phyloP scores from a whole-genome alignment of 2,329 filamentous ascomycete genomes.

The Aspergillus candidus region DNA sequence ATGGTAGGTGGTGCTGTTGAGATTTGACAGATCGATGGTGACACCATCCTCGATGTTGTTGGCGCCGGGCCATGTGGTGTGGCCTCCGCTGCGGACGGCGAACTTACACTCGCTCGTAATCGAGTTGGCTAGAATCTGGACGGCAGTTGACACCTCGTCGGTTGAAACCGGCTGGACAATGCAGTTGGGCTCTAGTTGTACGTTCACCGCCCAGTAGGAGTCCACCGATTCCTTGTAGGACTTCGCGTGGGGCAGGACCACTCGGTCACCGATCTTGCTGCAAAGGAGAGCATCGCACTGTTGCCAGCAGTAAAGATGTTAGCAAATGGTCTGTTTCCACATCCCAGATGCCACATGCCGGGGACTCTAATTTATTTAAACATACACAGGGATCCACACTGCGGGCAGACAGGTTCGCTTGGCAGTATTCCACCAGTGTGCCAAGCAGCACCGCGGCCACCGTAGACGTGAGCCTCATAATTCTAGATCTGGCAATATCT shows the following conservation, averaged over 20 bases:
- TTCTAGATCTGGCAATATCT: too few species aligned
- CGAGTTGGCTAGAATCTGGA: conserved; percentile 11
- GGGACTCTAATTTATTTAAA: too few species aligned
- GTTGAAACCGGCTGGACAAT: conserved; percentile 20
- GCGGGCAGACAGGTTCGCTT: too few species aligned
- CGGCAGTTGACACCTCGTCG: conserved; percentile 17
- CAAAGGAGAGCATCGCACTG: conserved; percentile 8
- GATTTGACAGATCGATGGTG: conserved; percentile 34
- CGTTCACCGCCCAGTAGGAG: conserved; percentile 22
- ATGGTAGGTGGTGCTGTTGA: conserved; percentile 17
- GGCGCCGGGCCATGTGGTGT: conserved; percentile 35
- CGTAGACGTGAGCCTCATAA: too few species aligned
- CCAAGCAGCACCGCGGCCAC: too few species aligned
- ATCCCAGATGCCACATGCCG: too few species aligned
- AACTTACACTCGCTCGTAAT: conserved; percentile 12
- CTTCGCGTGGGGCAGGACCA: conserved; percentile 11
- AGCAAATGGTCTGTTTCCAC: too few species aligned
- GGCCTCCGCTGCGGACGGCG: conserved; percentile 41
- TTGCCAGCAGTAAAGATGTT: too few species aligned
- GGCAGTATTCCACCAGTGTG: too few species aligned
- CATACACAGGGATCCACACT: too few species aligned
- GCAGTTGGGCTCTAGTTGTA: conserved; percentile 18
- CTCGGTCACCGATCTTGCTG: conserved; percentile 10
- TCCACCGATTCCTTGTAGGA: conserved; percentile 16
- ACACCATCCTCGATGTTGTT: conserved; percentile 40